Evolutionary conservation across 2,329 filamentous ascomycete genomes (phyloP), one percentile per base, ranked within the genome.

Genomic region (Hymenoscyphus fraxineus): DNA sequence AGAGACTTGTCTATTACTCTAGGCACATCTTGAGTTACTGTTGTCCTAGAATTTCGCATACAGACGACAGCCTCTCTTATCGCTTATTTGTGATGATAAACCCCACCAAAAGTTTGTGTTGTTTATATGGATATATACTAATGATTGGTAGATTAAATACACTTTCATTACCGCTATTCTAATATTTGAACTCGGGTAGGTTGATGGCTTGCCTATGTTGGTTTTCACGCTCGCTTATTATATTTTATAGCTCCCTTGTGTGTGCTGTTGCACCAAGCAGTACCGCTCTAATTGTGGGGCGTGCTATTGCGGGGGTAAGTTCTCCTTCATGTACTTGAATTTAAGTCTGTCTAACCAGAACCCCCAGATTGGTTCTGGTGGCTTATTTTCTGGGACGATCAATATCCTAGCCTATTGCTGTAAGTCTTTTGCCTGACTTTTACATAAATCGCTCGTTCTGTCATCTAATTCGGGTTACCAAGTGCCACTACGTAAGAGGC

Each of bases 231-330:
- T 71, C 38, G 61, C 57, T 22, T 63, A 60, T 55, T 2, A 59
- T 32, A n/a, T 13, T 71, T 70, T 59, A 56, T 35, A 75, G 74
- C 2, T 75, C 73, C 44, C 64, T 76, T 12, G 67, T 77, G 22
- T 77, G 76, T 63, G 76, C 71, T 39, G 68, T 70, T 6, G 75
- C 75, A 39, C 75, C 76, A 35, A 73, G 58, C 16, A 73, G 71
- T 40, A 71, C 67, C 16, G 73, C 73, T 40, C 68, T 77, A 22
- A 77, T 77, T 41, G 66, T 76, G 16, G 75, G 76, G 40, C 69
- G 75, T 63, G 76, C 75, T 32, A 62, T 77, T 60, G 70, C 72
- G 41, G 76, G 76, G 35, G 1, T 27, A 3, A 27, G 27, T 27
- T 3, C 27, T 27, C 27, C 27, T 27, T 27, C 27, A 27, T 27